A percentile compares a stretch with the other conserved stretches of the same genome.
Evolutionary conservation across 106 monocot genomes (phyloP).

Genomic region (Dendrobium nobile): DNA sequence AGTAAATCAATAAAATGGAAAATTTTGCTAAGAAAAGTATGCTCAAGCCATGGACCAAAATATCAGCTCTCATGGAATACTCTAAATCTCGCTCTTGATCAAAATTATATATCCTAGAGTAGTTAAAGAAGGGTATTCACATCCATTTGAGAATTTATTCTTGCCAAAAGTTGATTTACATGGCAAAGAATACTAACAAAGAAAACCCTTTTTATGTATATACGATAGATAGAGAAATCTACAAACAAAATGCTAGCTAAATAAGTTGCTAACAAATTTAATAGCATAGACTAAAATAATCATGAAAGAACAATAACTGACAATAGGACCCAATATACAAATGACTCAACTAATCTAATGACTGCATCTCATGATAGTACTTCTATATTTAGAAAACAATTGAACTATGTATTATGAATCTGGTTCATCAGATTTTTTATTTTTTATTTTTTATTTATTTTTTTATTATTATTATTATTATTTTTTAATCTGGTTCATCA

Average conservation of each 20-base stretch:
- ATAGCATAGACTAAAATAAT: too few species aligned
- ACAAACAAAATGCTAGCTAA: too few species aligned
- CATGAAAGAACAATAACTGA: neutral
- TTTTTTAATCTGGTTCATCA: neutral
- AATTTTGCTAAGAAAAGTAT: neutral
- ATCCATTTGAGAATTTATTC: neutral
- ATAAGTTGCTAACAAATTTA: too few species aligned
- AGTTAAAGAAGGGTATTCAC: neutral
- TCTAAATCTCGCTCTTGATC: neutral
- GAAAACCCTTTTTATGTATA: neutral
- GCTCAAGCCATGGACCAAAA: neutral
- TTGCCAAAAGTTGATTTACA: neutral
- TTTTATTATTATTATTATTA: too few species aligned
- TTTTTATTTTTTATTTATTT: neutral
- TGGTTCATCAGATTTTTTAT: neutral
- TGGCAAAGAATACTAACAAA: neutral
- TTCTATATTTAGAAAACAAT: neutral
- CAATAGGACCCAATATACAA: neutral
- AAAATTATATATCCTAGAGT: too few species aligned
- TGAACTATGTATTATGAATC: neutral
- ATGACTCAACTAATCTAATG: neutral
- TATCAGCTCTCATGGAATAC: neutral
- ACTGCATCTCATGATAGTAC: neutral
- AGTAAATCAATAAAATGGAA: neutral
- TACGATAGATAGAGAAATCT: too few species aligned